Conservation (phyloP, 2,329 filamentous ascomycete species). For the Akanthomyces dipterigenus region DNA sequence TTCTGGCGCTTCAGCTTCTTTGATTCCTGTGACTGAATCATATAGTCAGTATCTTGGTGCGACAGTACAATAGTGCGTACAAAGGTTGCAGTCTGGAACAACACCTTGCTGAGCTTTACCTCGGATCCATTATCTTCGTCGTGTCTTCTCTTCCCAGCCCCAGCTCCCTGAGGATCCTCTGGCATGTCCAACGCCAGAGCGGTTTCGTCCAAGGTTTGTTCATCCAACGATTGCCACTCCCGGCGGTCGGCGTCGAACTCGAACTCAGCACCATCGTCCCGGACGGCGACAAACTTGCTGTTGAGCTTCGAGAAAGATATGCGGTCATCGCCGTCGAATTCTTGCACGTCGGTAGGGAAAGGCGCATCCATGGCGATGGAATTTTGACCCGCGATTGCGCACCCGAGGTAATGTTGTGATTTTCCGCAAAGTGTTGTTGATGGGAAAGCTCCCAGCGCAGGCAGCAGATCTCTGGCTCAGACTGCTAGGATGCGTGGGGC, state of each 20-base stretch:
- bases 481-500: constrained; percentile 5
- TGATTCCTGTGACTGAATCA: not conserved
- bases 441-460: not conserved
- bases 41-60: not conserved
- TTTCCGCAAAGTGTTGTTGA: not conserved
- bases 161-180: not conserved
- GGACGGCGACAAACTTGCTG: constrained; percentile 75
- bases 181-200: not conserved
- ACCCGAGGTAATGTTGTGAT: not conserved
- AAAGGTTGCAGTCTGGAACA: not conserved
- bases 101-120: constrained; percentile 29
- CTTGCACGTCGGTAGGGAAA: constrained; percentile 54
- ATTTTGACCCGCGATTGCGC: constrained; percentile 17
- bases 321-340: constrained; percentile 72
- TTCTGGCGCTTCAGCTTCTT: constrained; percentile 27
- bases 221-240: constrained; percentile 67
- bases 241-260: constrained; percentile 67
- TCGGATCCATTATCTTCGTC: constrained; percentile 31
- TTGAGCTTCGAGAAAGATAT: constrained; percentile 83
- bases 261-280: constrained; percentile 77
- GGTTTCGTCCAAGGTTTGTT: constrained; percentile 33
- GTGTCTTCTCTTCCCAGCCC: constrained; percentile 36
- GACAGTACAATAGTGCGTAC: no score
- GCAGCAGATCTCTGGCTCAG: not conserved
- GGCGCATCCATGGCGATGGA: constrained; percentile 16